A percentile compares a stretch with the other conserved stretches of the same genome.
Evolutionary conservation across 371 early-diverging fungal species (phyloP).

Genomic region (Apophysomyces sp.): DNA sequence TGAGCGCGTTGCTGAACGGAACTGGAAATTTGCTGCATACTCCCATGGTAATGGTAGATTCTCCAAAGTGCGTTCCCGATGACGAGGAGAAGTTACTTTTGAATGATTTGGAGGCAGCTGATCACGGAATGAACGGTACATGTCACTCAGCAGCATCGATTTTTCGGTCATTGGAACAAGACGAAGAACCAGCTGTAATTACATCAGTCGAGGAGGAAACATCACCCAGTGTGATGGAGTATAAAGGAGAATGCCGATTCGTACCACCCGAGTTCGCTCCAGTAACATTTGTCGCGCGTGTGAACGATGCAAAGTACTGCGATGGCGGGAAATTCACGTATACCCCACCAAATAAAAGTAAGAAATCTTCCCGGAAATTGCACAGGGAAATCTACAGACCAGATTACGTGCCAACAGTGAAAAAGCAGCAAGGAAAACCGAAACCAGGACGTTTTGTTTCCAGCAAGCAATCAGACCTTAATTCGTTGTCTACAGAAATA

Average conservation of each 20-base stretch:
- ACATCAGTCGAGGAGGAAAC: background rate
- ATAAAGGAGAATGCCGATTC: background rate
- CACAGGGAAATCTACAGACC: conserved; percentile 34
- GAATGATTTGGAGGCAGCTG: background rate
- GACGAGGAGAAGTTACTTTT: background rate
- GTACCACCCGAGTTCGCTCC: conserved; percentile 49
- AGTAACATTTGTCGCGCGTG: conserved; percentile 23
- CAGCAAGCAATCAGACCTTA: background rate
- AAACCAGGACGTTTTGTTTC: background rate
- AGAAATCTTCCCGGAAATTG: background rate
- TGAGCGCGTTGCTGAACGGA: background rate
- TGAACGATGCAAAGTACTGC: conserved; percentile 46
- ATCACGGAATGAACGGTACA: background rate
- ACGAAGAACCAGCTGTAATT: background rate
- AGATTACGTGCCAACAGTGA: conserved; percentile 34
- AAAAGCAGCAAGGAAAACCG: background rate
- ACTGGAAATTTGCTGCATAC: background rate
- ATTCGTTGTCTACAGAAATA: background rate
- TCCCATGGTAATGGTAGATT: background rate
- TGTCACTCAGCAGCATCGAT: background rate
- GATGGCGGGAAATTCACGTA: conserved; percentile 53
- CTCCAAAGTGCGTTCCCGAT: background rate
- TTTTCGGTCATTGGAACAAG: background rate
- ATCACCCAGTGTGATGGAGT: background rate
- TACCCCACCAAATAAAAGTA: conserved; percentile 8